These are phyloP conservation scores for Emergomyces africanus DNA, from an alignment of 2,329 filamentous ascomycete genomes.

Conservation along the genomic window DNA sequence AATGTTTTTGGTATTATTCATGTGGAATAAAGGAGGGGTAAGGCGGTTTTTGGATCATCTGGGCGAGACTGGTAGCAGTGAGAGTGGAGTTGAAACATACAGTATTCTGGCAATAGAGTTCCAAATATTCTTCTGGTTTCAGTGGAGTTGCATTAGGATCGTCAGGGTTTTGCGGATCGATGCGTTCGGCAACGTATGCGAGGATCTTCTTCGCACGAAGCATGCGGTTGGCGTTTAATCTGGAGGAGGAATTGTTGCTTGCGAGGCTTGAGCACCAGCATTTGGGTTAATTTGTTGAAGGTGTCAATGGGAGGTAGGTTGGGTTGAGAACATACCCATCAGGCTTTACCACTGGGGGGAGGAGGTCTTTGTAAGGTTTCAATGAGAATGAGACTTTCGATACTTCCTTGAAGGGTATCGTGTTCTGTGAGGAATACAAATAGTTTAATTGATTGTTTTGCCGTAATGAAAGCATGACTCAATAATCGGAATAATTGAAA, in stretches of 20 bases:
- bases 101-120: conserved; percentile 88
- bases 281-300: neutral
- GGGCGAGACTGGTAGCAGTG: neutral
- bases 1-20: neutral
- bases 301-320: neutral
- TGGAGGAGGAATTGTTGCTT: conserved; percentile 52
- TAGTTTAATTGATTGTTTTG: neutral
- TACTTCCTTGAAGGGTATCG: conserved; percentile 74
- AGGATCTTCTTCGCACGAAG: conserved; percentile 89
- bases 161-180: conserved; percentile 55
- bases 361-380: conserved; percentile 60
- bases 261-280: neutral
- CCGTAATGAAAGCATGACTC: neutral
- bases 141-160: conserved; percentile 46
- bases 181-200: conserved; percentile 80
- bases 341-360: conserved; percentile 60
- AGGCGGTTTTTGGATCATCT: neutral
- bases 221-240: conserved; percentile 95
- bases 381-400: conserved; percentile 93
- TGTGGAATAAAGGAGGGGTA: neutral
- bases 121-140: conserved; percentile 82
- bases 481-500: neutral
- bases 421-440: conserved; percentile 43
- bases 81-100: conserved; percentile 37
- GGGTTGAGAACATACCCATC: conserved; percentile 45